Base-by-base conservation (phyloP, 164 flowering plant genomes). In the Chimonanthus salicifolius region DNA sequence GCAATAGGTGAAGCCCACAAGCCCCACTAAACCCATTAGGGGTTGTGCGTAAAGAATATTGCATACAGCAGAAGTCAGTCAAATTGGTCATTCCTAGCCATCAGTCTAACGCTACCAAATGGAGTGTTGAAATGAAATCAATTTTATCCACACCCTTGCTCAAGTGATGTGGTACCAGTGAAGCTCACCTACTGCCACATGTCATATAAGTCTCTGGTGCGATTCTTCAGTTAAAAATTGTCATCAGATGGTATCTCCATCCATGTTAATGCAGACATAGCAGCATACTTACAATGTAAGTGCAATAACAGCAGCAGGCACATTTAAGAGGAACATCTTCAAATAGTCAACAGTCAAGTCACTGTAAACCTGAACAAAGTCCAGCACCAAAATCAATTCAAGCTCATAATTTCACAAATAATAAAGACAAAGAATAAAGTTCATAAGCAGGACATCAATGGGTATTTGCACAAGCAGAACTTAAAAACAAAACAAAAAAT, bases 281-380 rank as follows among this genome's bases (percentile, higher is more conserved):
- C 51, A 62, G n/a, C 20, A n/a, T 58, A 84, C 98, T 95, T 80
- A 95, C 98, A 92, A 75, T 75, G 84, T 83, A 18, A 95, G 84
- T 4, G 99, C 94, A 78, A 91, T 81, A 50, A 95, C 88, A 65
- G 97, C 88, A 68, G 99, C 98, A 18, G 99, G 98, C 58, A 92
- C 99, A 74, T 95, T 88, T 85, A 95, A 77, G 49, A 95, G 85
- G 74, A 91, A 81, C 98, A 95, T 92, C 86, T 90, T 95, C 72
- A 92, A 81, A 75, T 95, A 95, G 86, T 95, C 99, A 74, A 92
- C 97, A 47, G 84, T 74, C 67, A 95, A 85, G 75, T 95, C 99
- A 81, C 99, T 92, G 84, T 95, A 95, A 51, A 95, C 97, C 99
- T 94, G 76, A 58, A 75, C 76, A 74, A 77, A 62, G 18, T 47